Conservation (phyloP, 163 green algal species). For the Scenedesmus sp. region DNA sequence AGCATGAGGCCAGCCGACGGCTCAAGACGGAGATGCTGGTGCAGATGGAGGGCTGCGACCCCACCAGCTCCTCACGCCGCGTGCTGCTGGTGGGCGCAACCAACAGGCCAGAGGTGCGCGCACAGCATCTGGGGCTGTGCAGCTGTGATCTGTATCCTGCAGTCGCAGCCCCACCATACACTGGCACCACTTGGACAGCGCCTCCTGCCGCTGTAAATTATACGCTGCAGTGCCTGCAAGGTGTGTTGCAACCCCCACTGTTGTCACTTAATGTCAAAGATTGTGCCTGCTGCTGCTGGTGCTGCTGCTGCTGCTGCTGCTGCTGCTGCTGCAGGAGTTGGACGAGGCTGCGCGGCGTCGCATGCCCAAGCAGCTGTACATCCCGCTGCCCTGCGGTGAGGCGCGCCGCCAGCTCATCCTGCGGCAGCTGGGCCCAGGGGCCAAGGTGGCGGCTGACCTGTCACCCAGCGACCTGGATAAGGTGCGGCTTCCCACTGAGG, state of each 20-base stretch:
- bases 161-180: background rate
- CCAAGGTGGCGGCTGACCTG: conserved; percentile 29
- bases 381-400: conserved; percentile 91
- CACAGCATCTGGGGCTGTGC: background rate
- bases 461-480: background rate
- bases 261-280: no score
- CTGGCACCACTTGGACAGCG: no score
- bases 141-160: no score
- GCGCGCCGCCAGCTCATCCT: conserved; percentile 79
- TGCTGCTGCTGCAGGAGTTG: conserved; percentile 85
- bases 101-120: conserved; percentile 92
- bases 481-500: background rate
- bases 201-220: background rate
- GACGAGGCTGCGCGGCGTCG: conserved; percentile 96
- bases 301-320: background rate
- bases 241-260: background rate
- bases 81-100: conserved; percentile 97
- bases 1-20: conserved; percentile 90
- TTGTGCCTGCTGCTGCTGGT: no score
- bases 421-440: conserved; percentile 57
- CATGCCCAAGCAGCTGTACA: conserved; percentile 99
- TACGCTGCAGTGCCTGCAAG: background rate
- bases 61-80: conserved; percentile 64
- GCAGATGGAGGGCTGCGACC: conserved; percentile 93
- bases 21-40: conserved; percentile 93